Percentiles rank a stretch among this genome's conserved stretches.
phyloP scores from a whole-genome alignment of 768 basidiomycete genomes.

The Calocera cornea region DNA sequence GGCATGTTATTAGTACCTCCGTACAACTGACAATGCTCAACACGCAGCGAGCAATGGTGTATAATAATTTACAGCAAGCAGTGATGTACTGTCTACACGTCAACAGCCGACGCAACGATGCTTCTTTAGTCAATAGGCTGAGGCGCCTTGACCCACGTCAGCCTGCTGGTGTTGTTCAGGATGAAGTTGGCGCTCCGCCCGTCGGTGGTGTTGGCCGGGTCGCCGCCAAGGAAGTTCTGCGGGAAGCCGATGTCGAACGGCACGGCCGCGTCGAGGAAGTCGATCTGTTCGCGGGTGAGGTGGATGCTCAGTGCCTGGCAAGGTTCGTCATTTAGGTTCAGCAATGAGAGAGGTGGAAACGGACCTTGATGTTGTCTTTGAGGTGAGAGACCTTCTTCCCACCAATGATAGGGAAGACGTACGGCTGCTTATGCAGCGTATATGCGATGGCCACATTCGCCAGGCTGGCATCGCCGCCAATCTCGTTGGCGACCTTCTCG shows the following conservation, averaged over 20 bases:
- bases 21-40: no score
- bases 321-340: background rate
- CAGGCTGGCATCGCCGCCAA: background rate
- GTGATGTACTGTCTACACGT: no score
- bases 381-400: conserved; percentile 43
- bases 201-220: background rate
- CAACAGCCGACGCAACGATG: no score
- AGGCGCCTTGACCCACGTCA: background rate
- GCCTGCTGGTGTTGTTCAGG: background rate
- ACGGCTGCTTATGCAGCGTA: conserved; percentile 40
- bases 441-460: conserved; percentile 37
- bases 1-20: no score
- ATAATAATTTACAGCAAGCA: no score
- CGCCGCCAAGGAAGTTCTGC: conserved; percentile 16
- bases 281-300: conserved; percentile 35
- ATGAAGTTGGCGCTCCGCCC: background rate
- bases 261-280: conserved; percentile 31
- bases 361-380: conserved; percentile 32
- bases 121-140: background rate
- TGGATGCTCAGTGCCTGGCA: conserved; percentile 31
- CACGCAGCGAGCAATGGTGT: no score
- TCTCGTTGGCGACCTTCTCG: conserved; percentile 4
- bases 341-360: conserved; percentile 20
- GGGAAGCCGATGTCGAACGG: conserved; percentile 40
- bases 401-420: conserved; percentile 40